Percentiles rank a stretch among this genome's conserved stretches.
These are phyloP conservation scores for Streptanthus diversifolius DNA, from an alignment of 345 rosid species.

Conservation along the genomic window DNA sequence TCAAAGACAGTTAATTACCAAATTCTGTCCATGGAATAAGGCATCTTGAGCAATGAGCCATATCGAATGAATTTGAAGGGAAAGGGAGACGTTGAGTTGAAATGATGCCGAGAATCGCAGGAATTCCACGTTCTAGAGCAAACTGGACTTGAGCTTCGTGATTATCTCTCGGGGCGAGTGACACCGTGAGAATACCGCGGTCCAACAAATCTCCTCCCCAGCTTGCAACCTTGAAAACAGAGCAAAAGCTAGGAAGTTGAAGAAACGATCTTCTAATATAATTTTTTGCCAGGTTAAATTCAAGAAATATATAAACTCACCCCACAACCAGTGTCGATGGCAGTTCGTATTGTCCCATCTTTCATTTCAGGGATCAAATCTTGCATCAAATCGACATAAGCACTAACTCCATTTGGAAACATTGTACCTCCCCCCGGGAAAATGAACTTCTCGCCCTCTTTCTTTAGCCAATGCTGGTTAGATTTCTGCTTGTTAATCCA, in stretches of 20 bases:
- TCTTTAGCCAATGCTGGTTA: conserved; percentile 91
- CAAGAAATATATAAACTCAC: conserved; percentile 40
- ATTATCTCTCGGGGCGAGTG: conserved; percentile 98
- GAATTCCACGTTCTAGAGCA: conserved; percentile 97
- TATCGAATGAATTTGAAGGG: conserved; percentile 94
- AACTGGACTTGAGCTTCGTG: conserved; percentile 99
- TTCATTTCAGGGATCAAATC: conserved; percentile 93
- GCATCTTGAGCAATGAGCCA: conserved; percentile 99
- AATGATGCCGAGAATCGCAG: conserved; percentile 94
- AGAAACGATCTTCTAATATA: not conserved
- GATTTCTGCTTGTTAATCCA: conserved; percentile 98
- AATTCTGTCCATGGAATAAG: conserved; percentile 99
- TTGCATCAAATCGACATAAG: conserved; percentile 90
- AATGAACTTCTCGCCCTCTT: conserved; percentile 83
- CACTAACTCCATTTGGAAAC: conserved; percentile 94
- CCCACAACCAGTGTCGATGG: conserved; percentile 98
- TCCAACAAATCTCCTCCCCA: conserved; percentile 99
- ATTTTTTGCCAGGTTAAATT: not conserved
- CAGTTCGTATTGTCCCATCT: conserved; percentile 85
- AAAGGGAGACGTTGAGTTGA: conserved; percentile 95
- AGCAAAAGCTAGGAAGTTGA: not conserved
- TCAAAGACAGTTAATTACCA: conserved; percentile 44
- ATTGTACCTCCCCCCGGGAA: conserved; percentile 99
- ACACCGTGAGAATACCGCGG: conserved; percentile 80
- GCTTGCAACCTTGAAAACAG: conserved; percentile 78